Evolutionary conservation across 2,329 filamentous ascomycete genomes (phyloP).

Genomic region (Epichloe elymi): DNA sequence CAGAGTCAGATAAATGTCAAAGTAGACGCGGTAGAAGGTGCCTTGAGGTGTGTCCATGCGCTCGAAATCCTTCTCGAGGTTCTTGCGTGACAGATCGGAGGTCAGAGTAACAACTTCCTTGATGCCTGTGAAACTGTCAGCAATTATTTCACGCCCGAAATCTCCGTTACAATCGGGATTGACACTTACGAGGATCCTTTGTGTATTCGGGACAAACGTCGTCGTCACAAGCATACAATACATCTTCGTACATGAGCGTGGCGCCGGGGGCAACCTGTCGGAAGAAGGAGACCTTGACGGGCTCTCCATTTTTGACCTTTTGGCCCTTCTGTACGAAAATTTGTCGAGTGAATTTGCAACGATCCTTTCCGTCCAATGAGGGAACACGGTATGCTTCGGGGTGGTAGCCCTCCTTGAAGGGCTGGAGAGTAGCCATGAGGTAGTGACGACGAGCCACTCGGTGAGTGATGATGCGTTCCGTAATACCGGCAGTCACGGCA

Average conservation of each 20-base stretch:
- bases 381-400: slow-evolving; percentile 96
- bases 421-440: slow-evolving; percentile 96
- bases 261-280: slow-evolving; percentile 92
- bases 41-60: slow-evolving; percentile 98
- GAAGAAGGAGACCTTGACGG: slow-evolving; percentile 98
- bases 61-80: slow-evolving; percentile 98
- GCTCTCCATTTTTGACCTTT: slow-evolving; percentile 97
- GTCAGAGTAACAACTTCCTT: slow-evolving; percentile 98
- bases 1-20: slow-evolving; percentile 77
- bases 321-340: slow-evolving; percentile 99
- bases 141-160: not conserved
- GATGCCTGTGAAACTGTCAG: slow-evolving; percentile 53
- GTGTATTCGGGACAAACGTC: slow-evolving; percentile 98
- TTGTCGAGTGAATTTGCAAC: slow-evolving; percentile 96
- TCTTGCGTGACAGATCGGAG: slow-evolving; percentile 92
- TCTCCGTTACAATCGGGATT: too few relatives aligned
- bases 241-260: slow-evolving; percentile 98
- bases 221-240: slow-evolving; percentile 92
- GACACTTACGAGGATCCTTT: slow-evolving; percentile 88
- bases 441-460: slow-evolving; percentile 96
- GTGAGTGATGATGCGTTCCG: slow-evolving; percentile 89
- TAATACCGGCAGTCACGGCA: slow-evolving; percentile 94
- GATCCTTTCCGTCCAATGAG: slow-evolving; percentile 88
- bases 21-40: slow-evolving; percentile 78
- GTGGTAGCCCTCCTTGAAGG: slow-evolving; percentile 97